Percentiles rank a stretch among this genome's conserved stretches.
Evolutionary conservation across 371 early-diverging fungal genomes (phyloP).

Genomic region (Astathelohania contejeani): DNA sequence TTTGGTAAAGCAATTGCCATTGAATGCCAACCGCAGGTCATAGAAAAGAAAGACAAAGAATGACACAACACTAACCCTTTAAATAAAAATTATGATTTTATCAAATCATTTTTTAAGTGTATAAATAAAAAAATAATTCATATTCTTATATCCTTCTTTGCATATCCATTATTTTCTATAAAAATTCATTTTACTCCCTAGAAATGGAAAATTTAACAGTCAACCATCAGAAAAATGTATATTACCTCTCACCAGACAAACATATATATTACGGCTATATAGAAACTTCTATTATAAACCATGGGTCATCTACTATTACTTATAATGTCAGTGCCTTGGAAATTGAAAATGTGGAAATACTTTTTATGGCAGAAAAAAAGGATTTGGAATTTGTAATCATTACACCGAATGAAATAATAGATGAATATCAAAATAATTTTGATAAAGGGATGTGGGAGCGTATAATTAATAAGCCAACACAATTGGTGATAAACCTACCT

Average conservation of each 20-base stretch:
- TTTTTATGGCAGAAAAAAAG: not conserved
- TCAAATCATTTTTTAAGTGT: too few species aligned
- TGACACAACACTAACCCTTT: too few species aligned
- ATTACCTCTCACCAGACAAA: slow-evolving; percentile 26
- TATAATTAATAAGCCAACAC: not conserved
- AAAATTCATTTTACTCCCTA: too few species aligned
- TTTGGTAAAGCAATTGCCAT: too few species aligned
- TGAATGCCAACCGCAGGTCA: too few species aligned
- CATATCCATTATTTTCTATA: too few species aligned
- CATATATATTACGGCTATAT: slow-evolving; percentile 26
- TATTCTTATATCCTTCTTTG: too few species aligned
- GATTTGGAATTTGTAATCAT: not conserved
- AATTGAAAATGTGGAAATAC: slow-evolving; percentile 5
- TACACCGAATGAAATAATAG: not conserved
- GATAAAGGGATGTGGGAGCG: not conserved
- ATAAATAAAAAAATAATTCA: too few species aligned
- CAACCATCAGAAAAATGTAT: slow-evolving; percentile 34
- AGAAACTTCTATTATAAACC: slow-evolving; percentile 20
- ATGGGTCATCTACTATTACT: not conserved
- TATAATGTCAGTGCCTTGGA: slow-evolving; percentile 7
- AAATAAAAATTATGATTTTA: too few species aligned
- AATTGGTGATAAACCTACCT: slow-evolving; percentile 1
- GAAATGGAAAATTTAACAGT: slow-evolving; percentile 25
- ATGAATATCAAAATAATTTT: not conserved
- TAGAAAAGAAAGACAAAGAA: too few species aligned